Base-by-base conservation (phyloP, 371 early-diverging fungal species). In the Mucor saturninus region DNA sequence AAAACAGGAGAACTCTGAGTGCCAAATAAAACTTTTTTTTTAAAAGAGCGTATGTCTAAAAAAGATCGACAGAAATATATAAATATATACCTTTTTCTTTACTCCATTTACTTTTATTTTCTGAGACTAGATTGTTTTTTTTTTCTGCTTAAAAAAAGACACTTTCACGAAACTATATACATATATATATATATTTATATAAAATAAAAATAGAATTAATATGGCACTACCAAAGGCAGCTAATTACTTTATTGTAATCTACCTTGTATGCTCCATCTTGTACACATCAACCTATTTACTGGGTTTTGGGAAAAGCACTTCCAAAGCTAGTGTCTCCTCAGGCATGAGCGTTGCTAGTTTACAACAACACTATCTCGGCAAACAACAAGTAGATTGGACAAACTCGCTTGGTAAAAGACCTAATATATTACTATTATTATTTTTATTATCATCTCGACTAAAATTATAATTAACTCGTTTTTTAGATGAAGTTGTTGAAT, bases 301-400 rank as follows among this genome's bases (percentile, higher is more conserved):
- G 8, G 72, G 72, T 6, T 46, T 68, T 14, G 56, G 43, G 40
- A 48, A 51, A 40, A 35, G 46, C 30, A 45, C 64, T 21, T 45
- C 56, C 29, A 43, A 59, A 58, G 40, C 30, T 29, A 37, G 45
- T 11, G 31, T n/a, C 45, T 50, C 32, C 14, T 46, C 55, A 21
- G 43, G 28, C n/a, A 14, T 50, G 6, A 62, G 59, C 38, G 64
- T 71, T 57, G 61, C 72, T 30, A 61, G 52, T 13, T 58, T 71
- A 50, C 72, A 71, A 39, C 52, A 71, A 58, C 63, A 49, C 13
- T 71, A 71, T 54, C 54, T 59, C 26, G 70, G 72, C 35, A 66
- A 66, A 40, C 75, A 75, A 32, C 11, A 46, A n/a, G 69, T 75
- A 11, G 64, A 64, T n/a, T 75, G 75, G 75, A 60, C 45, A 46